Evolutionary conservation across 2,329 filamentous ascomycete species (phyloP).

Genomic region (Colletotrichum cuscutae): DNA sequence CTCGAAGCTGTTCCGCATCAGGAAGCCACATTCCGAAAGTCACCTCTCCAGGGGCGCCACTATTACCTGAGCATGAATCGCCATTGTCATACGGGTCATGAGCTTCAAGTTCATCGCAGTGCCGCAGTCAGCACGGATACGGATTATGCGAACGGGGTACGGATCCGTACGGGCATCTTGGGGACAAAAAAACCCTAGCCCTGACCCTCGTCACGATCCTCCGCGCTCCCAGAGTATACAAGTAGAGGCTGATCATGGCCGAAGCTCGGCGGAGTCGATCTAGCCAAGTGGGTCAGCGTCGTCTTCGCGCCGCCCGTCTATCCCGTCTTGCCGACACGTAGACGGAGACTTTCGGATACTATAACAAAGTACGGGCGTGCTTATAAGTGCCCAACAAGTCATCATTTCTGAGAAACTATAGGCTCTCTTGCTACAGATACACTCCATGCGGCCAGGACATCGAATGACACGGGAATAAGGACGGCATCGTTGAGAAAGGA

Average conservation of each 20-base stretch:
- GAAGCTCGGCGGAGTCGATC: constrained; percentile 10
- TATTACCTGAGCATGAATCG: constrained; percentile 30
- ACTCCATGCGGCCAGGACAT: neutral
- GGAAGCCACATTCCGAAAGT: constrained; percentile 5
- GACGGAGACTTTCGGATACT: neutral
- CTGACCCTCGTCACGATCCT: constrained; percentile 27
- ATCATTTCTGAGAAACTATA: constrained; percentile 12
- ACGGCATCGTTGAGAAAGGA: neutral
- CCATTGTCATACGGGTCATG: constrained; percentile 40
- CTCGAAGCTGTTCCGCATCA: neutral
- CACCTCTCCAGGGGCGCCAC: constrained; percentile 2
- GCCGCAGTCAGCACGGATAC: neutral
- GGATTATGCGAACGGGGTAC: too few relatives aligned
- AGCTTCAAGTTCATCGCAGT: neutral
- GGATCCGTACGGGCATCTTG: neutral
- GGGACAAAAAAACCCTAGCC: constrained; percentile 28
- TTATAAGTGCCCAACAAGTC: neutral
- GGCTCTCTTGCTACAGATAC: constrained; percentile 1
- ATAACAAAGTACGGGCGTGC: neutral
- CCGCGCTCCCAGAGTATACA: constrained; percentile 21
- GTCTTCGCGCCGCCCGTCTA: constrained; percentile 11
- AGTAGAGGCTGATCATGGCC: constrained; percentile 29
- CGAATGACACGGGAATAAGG: neutral
- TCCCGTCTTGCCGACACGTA: constrained; percentile 16
- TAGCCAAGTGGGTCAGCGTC: constrained; percentile 20